These are phyloP conservation scores for Leccinum truebloodii DNA, from an alignment of 768 basidiomycete species.

Conservation along the genomic window DNA sequence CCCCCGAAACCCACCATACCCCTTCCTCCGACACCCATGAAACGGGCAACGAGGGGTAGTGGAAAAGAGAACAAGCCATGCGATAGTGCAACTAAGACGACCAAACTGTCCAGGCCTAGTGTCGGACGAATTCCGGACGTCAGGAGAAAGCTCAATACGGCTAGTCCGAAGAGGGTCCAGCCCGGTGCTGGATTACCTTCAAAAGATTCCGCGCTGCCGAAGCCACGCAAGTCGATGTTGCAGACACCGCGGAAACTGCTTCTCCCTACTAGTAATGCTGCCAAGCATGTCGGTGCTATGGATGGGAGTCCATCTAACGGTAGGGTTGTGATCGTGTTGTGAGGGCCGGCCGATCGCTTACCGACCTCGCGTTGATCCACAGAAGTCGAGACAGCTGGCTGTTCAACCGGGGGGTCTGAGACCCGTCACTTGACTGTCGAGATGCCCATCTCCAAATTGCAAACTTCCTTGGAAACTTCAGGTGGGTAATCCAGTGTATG, in stretches of 20 bases:
- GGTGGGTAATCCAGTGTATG: conserved; percentile 8
- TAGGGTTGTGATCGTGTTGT: not conserved
- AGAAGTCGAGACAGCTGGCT: conserved; percentile 11
- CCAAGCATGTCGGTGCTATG: not conserved
- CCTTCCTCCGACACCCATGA: not conserved
- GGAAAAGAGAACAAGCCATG: conserved; percentile 20
- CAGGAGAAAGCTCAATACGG: conserved; percentile 4
- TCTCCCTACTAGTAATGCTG: not conserved
- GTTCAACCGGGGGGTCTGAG: conserved; percentile 19
- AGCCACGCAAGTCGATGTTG: conserved; percentile 16
- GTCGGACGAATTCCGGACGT: conserved; percentile 1
- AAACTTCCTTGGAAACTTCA: not conserved
- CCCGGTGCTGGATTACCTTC: conserved; percentile 8
- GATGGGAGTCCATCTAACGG: conserved; percentile 4
- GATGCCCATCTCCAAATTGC: not conserved
- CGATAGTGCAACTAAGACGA: conserved; percentile 5
- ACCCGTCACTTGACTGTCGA: conserved; percentile 7
- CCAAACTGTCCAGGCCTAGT: conserved; percentile 4
- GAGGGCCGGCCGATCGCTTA: conserved; percentile 2
- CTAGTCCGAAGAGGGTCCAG: conserved; percentile 9
- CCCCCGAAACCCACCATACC: conserved; percentile 9
- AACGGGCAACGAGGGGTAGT: conserved; percentile 2
- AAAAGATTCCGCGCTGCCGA: conserved; percentile 1
- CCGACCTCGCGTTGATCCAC: not conserved
- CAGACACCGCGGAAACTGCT: conserved; percentile 8